phyloP scores from a whole-genome alignment of 441 rosid species.

The Gossypium aridum region DNA sequence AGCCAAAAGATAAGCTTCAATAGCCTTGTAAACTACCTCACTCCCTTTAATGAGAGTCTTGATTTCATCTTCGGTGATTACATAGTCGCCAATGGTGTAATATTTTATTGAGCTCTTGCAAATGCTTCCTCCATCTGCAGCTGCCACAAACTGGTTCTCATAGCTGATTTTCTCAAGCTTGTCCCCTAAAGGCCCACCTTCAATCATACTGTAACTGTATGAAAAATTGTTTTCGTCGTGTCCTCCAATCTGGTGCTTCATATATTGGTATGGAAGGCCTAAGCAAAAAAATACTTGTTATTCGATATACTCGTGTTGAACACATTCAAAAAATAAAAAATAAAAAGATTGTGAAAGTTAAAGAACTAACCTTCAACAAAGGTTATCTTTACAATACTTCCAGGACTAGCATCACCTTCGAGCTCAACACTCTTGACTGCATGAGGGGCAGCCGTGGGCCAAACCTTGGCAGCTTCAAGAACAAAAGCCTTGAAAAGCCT shows the following conservation, averaged over 20 bases:
- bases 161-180: background rate
- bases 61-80: constrained; percentile 25
- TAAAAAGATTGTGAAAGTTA: background rate
- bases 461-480: constrained; percentile 19
- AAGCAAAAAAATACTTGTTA: background rate
- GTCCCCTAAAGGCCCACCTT: constrained; percentile 13
- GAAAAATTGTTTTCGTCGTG: constrained; percentile 20
- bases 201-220: constrained; percentile 12
- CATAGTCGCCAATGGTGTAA: constrained; percentile 13
- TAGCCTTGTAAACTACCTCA: constrained; percentile 29
- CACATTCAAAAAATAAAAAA: background rate
- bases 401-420: constrained; percentile 24
- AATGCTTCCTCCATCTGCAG: constrained; percentile 24
- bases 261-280: constrained; percentile 9
- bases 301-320: background rate
- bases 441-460: constrained; percentile 25
- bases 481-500: constrained; percentile 11
- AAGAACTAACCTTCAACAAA: constrained; percentile 17
- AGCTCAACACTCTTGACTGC: constrained; percentile 10
- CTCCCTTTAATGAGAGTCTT: constrained; percentile 27
- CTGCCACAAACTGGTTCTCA: constrained; percentile 14
- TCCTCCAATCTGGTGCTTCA: constrained; percentile 23
- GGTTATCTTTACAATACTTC: constrained; percentile 11
- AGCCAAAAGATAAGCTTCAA: constrained; percentile 38
- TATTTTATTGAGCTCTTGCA: constrained; percentile 12